Conservation (phyloP, 2,329 filamentous ascomycete species). For the Aureobasidium sp. region DNA sequence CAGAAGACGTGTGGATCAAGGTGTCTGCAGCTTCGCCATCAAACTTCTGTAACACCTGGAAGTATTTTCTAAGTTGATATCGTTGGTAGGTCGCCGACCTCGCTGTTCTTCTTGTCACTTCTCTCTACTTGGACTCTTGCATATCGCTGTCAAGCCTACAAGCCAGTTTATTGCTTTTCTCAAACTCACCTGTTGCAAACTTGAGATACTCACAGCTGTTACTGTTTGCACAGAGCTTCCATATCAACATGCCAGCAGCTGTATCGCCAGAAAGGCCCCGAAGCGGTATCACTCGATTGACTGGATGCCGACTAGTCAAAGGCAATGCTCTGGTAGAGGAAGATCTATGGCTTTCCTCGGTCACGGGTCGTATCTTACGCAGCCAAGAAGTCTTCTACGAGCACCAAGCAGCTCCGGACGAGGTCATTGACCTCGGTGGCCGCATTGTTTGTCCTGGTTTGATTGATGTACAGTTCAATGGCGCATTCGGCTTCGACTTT, state of each 20-base stretch:
- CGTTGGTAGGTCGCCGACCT: conserved; percentile 1
- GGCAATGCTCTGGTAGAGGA: conserved; percentile 61
- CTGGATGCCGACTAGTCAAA: conserved; percentile 71
- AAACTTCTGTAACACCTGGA: neutral
- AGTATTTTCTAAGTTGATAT: neutral
- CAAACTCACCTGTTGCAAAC: neutral
- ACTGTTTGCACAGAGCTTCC: neutral
- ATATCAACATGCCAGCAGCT: conserved; percentile 33
- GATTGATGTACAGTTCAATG: conserved; percentile 89
- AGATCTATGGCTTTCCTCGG: conserved; percentile 83
- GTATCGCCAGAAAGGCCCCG: conserved; percentile 32
- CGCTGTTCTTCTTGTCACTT: neutral
- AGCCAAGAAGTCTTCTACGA: conserved; percentile 62
- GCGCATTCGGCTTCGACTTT: conserved; percentile 89
- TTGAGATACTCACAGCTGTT: neutral
- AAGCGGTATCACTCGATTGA: conserved; percentile 51
- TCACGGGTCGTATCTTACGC: conserved; percentile 72
- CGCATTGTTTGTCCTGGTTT: conserved; percentile 80
- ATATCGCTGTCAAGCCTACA: neutral
- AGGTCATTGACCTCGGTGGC: conserved; percentile 70
- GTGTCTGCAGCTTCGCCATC: neutral
- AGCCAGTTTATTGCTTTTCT: neutral
- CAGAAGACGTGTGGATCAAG: neutral
- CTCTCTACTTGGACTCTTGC: neutral
- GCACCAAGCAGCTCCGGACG: conserved; percentile 61